Conservation (phyloP, 1,284 basidiomycete genomes). For the Pyrrhoderma noxium region DNA sequence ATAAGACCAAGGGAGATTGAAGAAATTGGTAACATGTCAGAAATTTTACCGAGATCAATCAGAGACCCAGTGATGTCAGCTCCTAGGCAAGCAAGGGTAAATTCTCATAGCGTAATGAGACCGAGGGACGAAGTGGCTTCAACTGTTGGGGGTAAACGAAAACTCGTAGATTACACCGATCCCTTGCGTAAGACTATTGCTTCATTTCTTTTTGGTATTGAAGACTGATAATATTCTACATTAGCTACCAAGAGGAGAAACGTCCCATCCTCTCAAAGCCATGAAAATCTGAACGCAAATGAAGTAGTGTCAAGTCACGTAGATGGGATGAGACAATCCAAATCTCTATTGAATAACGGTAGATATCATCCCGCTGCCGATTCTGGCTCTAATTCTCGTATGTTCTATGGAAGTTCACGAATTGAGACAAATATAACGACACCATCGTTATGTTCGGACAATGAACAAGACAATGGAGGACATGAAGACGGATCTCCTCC, state of each 20-base stretch:
- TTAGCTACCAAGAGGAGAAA: slow-evolving; percentile 9
- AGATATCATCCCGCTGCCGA: background rate
- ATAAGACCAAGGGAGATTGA: slow-evolving; percentile 23
- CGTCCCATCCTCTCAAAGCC: background rate
- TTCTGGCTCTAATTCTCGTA: background rate
- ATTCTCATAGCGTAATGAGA: no score
- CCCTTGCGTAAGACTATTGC: background rate
- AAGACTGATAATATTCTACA: no score
- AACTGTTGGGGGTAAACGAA: no score
- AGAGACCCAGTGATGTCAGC: no score
- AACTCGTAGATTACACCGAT: no score
- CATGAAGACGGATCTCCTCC: slow-evolving; percentile 18
- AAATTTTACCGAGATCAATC: slow-evolving; percentile 5
- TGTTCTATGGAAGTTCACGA: background rate
- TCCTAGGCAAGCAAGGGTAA: no score
- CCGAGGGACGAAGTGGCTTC: no score
- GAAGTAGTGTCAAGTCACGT: no score
- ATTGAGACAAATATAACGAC: slow-evolving; percentile 30
- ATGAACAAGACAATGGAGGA: slow-evolving; percentile 22
- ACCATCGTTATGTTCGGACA: slow-evolving; percentile 65
- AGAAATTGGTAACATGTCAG: slow-evolving; percentile 7
- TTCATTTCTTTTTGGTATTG: no score
- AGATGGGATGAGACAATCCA: background rate
- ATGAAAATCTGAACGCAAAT: no score
- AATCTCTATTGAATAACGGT: background rate